phyloP scores from a whole-genome alignment of 352 stramenopile species.

The Phytophthora melonis region DNA sequence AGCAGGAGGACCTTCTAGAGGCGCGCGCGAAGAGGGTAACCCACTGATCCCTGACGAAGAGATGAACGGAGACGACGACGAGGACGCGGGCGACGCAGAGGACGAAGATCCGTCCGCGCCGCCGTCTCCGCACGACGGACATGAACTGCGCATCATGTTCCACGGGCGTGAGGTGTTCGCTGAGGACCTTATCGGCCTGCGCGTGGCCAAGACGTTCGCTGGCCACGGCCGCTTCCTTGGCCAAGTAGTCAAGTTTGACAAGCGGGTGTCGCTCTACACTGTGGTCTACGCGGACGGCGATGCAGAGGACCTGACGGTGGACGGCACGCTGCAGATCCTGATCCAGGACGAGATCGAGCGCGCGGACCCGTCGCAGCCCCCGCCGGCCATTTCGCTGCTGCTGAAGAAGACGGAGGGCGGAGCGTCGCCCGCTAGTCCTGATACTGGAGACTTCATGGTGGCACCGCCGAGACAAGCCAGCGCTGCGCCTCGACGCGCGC shows the following conservation, averaged over 20 bases:
- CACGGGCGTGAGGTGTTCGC: constrained; percentile 78
- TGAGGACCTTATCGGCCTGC: constrained; percentile 79
- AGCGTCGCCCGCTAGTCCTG: constrained; percentile 30
- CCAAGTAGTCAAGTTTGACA: constrained; percentile 89
- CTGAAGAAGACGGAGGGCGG: constrained; percentile 33
- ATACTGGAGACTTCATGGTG: constrained; percentile 41
- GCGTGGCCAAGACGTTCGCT: constrained; percentile 87
- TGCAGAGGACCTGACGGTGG: constrained; percentile 78
- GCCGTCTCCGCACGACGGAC: constrained; percentile 43
- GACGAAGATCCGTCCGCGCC: constrained; percentile 30
- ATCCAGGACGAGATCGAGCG: constrained; percentile 90
- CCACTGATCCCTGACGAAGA: constrained; percentile 26
- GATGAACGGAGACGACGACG: constrained; percentile 34
- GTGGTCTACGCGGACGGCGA: constrained; percentile 89
- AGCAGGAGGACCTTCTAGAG: too few relatives aligned
- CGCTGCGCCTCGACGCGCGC: constrained; percentile 15
- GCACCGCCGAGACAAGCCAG: constrained; percentile 10
- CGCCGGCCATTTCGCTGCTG: constrained; percentile 44
- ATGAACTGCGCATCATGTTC: constrained; percentile 72
- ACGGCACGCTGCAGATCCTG: constrained; percentile 85
- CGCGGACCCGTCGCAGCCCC: constrained; percentile 61
- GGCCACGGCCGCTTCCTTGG: constrained; percentile 85
- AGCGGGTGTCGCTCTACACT: constrained; percentile 70
- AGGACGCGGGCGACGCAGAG: constrained; percentile 24
- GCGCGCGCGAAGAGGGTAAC: constrained; percentile 34